Evolutionary conservation across 2,329 filamentous ascomycete species (phyloP), one percentile per base, ranked within the genome.

Genomic region (Xylaria sp.): DNA sequence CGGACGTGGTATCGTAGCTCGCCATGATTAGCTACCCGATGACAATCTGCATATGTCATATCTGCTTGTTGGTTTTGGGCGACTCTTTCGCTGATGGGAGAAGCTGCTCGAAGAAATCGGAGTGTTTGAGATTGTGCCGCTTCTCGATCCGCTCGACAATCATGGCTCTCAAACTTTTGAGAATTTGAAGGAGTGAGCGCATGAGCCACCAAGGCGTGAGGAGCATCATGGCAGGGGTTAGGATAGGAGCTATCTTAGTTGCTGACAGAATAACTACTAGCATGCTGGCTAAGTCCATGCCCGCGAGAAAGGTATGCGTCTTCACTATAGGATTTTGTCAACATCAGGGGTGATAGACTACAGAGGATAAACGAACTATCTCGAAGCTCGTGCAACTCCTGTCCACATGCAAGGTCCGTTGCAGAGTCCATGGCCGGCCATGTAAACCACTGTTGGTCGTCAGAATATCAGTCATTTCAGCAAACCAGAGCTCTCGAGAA

Each of bases 341-440:
- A 29, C 2, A 51, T 33, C 13, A 20, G 17, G 49, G 9, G 25
- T 5, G 13, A 51, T 15, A 33, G 17, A 51, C 49, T 51, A 33
- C 17, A n/a, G 2, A 10, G 15, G 17, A 10, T 36, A 17, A 13
- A 53, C 49, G 29, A 53, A 53, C 49, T 53, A 36, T 53, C 49
- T 36, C 49, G 29, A 22, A 53, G 49, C 22, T 57, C 39, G 53
- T 47, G 38, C 29, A 53, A 36, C 31, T 53, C 49, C 49, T 29
- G 36, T 10, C 49, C 49, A 36, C 56, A 63, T 1, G 61, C 44
- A 33, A 63, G 45, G 10, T 63, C 61, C 0, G 53, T 38, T 47
- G 53, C 29, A 55, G 69, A 61, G 33, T 72, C 71, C n/a, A 70
- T 56, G 25, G 50, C 64, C 39, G 68, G n/a, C 69, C 69, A 71